Evolutionary conservation across 495 filamentous ascomycete species (phyloP).

Genomic region (Penicillium antarcticum): DNA sequence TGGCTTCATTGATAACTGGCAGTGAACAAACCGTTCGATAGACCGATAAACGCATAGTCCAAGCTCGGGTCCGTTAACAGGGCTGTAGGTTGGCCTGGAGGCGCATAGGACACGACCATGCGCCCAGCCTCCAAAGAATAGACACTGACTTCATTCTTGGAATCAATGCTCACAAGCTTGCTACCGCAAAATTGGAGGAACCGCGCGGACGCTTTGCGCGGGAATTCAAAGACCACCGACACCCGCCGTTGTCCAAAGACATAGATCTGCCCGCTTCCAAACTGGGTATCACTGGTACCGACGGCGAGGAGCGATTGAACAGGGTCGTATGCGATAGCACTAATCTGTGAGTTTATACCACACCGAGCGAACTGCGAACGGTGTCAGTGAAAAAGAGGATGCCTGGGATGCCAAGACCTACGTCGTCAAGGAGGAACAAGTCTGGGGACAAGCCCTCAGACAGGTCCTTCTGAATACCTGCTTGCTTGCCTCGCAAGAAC

Average conservation of each 20-base stretch:
- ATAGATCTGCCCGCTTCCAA: constrained; percentile 78
- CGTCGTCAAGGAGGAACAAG: constrained; percentile 78
- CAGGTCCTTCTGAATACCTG: constrained; percentile 86
- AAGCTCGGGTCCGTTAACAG: constrained; percentile 80
- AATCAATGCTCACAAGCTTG: constrained; percentile 78
- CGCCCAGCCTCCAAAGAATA: constrained; percentile 67
- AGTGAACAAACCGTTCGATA: constrained; percentile 56
- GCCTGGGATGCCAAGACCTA: constrained; percentile 38
- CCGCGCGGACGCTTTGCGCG: constrained; percentile 64
- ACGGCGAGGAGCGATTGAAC: constrained; percentile 92
- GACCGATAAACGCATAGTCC: constrained; percentile 83
- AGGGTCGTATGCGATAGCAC: constrained; percentile 82
- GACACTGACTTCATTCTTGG: constrained; percentile 75
- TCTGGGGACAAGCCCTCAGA: constrained; percentile 73
- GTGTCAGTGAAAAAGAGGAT: constrained; percentile 25
- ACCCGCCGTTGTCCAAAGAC: constrained; percentile 85
- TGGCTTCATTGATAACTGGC: background rate
- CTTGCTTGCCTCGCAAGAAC: constrained; percentile 88
- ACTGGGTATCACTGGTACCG: constrained; percentile 79
- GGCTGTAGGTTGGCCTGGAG: constrained; percentile 66
- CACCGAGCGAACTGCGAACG: constrained; percentile 64
- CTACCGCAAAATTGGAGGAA: constrained; percentile 73
- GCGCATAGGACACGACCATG: constrained; percentile 61
- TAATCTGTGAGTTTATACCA: constrained; percentile 85
- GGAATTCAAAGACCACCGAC: constrained; percentile 60